These are phyloP conservation scores for Mortierella hygrophila DNA, from an alignment of 192 early-diverging fungal genomes.

Conservation along the genomic window DNA sequence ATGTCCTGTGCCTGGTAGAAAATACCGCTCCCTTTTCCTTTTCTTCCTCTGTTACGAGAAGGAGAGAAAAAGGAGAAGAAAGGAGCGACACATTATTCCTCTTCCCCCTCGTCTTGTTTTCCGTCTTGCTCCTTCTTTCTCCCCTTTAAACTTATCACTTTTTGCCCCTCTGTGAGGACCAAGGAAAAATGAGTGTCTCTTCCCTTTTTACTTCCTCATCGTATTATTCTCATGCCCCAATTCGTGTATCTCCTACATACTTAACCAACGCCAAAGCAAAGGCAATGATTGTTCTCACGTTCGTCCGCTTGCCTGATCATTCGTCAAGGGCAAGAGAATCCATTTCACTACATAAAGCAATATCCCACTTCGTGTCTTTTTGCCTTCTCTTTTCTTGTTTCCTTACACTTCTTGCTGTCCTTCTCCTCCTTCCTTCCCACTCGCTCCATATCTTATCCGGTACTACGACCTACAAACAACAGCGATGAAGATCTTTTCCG, in stretches of 20 bases:
- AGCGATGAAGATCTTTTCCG: conserved; percentile 1
- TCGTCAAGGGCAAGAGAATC: too few species aligned
- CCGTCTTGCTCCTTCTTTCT: not conserved
- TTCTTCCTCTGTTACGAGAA: not conserved
- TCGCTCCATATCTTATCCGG: not conserved
- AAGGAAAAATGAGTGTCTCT: not conserved
- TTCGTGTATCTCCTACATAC: not conserved
- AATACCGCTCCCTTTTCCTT: not conserved
- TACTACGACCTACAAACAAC: not conserved
- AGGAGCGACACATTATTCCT: not conserved
- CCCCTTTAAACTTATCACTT: not conserved
- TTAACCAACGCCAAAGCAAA: too few species aligned
- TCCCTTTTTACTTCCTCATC: too few species aligned
- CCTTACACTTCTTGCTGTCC: not conserved
- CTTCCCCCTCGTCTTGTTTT: not conserved
- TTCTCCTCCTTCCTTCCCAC: not conserved
- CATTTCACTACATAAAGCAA: not conserved
- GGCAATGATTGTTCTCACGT: too few species aligned
- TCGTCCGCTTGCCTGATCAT: too few species aligned
- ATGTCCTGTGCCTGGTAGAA: not conserved
- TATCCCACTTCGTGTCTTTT: not conserved
- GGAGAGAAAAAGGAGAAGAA: not conserved
- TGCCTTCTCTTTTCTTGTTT: not conserved
- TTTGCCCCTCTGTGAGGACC: not conserved
- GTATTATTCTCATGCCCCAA: too few species aligned